Percentiles rank a stretch among this genome's conserved stretches.
Evolutionary conservation across 441 rosid species (phyloP).

Genomic region (Populus trichocarpa): DNA sequence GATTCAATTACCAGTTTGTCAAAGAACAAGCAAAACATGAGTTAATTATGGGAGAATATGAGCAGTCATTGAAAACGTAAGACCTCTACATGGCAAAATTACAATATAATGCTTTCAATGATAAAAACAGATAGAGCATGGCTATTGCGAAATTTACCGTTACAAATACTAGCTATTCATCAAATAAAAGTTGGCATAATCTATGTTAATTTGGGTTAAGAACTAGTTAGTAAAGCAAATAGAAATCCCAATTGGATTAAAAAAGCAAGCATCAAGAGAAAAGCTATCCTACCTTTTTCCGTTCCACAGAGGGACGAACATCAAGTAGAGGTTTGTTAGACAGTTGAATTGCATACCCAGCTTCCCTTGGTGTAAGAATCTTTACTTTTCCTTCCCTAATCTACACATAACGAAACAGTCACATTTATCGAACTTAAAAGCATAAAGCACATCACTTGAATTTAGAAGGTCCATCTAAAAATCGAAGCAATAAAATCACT

Average conservation of each 20-base stretch:
- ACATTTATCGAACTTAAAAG: slow-evolving; percentile 1
- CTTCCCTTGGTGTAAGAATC: slow-evolving; percentile 79
- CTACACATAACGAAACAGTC: slow-evolving; percentile 31
- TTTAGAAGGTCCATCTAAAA: neutral
- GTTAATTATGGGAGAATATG: neutral
- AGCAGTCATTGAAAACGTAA: neutral
- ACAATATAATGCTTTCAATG: neutral
- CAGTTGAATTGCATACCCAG: slow-evolving; percentile 91
- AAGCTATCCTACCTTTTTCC: slow-evolving; percentile 31
- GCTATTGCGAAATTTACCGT: neutral
- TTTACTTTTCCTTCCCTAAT: slow-evolving; percentile 84
- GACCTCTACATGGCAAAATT: neutral
- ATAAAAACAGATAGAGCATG: neutral
- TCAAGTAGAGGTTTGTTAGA: slow-evolving; percentile 78
- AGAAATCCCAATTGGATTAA: neutral
- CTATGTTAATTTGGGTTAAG: neutral
- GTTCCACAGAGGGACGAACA: slow-evolving; percentile 80
- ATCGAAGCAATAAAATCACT: neutral
- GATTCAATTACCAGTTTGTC: neutral
- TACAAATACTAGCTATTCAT: neutral
- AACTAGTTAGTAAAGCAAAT: neutral
- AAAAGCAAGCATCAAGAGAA: neutral
- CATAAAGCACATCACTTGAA: neutral
- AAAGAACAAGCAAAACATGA: slow-evolving; percentile 7
- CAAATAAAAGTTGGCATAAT: neutral